Evolutionary conservation across 2,329 filamentous ascomycete species (phyloP), one percentile per base, ranked within the genome.

Genomic region (Fusarium clavum): DNA sequence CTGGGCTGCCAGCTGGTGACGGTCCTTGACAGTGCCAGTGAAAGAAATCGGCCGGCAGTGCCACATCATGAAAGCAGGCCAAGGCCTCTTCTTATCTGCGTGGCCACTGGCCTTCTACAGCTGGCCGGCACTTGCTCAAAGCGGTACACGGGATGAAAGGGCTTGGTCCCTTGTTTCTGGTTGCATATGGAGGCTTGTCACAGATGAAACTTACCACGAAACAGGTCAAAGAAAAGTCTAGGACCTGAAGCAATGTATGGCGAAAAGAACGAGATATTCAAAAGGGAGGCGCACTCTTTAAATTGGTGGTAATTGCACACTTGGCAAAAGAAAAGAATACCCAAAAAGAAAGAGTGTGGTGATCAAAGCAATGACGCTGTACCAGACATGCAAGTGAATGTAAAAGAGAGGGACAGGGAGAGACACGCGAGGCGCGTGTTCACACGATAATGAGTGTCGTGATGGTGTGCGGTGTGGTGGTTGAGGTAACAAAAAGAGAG

Each of bases 381-480:
- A 48, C 61, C 65, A 44, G 67, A 71, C 61, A 62, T 61, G 63
- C 46, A 61, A 32, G 29, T 22, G 61, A 46, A 52, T 18, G 47
- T 58, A 56, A 56, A 57, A 49, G 47, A 58, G 60, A 51, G 61
- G 22, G 45, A 48, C 52, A 64, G 46, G 41, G 63, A 72, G 71
- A 75, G 55, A 74, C 54, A 67, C 69, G 64, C 69, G 57, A 64
- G 62, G 64, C 69, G 73, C 69, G 71, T 71, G 72, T 73, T 74
- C 68, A 75, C 72, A 71, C 68, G 60, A 69, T 65, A 70, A 69
- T 38, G 68, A 71, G 59, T 60, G 68, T 71, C 64, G 65, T 59
- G 46, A 51, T 56, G 68, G 63, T 46, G 62, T 51, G 58, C 53
- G 66, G 54, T 57, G 44, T 56, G 51, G 51, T 44, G 54, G 46